Base-by-base conservation (phyloP, 2,329 filamentous ascomycete genomes). In the Talaromyces marneffei region DNA sequence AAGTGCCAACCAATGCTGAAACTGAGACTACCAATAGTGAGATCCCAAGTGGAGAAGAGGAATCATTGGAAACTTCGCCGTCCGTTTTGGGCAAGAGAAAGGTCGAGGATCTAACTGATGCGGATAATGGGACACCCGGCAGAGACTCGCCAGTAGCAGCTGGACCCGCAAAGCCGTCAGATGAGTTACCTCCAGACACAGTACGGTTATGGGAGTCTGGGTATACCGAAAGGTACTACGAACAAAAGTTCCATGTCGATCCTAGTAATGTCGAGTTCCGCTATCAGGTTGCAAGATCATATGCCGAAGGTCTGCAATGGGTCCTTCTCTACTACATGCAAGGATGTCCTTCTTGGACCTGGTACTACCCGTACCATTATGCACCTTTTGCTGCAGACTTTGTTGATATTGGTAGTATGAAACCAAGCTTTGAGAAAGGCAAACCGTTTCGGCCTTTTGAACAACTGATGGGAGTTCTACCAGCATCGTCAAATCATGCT, bases 281-380 rank as follows among this genome's bases (percentile, higher is more conserved):
- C 59, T 89, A 92, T 74, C 85, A 91, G 70, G 95, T 99, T 61
- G 94, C 89, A 37, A 85, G 86, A 59, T 86, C 90, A n/a, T 99
- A 99, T 73, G 92, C 93, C 12, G 92, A 97, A 79, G 94, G 94
- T 37, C 83, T 99, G 9, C 89, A 89, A 23, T 99, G 95, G 94
- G 94, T 99, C 40, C 80, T 99, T 56, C 82, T 92, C 37, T 99
- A 99, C 77, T 99, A 99, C 74, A 96, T 97, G 75, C 94, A 99
- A 75, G 94, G 94, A 27, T 99, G 94, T 69, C 92, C 94, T 23
- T 97, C 92, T 0, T 99, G 95, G 94, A 95, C 93, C 57, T 99
- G 94, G 94, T 99, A 94, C 74, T 99, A 97, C 71, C 94, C 94
- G 0, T 96, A 97, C 71, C 94, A 99, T 73, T 99, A 99, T 72